Evolutionary conservation across 2,329 filamentous ascomycete species (phyloP), one percentile per base, ranked within the genome.

Genomic region (Chrysosphaeria jannelii): DNA sequence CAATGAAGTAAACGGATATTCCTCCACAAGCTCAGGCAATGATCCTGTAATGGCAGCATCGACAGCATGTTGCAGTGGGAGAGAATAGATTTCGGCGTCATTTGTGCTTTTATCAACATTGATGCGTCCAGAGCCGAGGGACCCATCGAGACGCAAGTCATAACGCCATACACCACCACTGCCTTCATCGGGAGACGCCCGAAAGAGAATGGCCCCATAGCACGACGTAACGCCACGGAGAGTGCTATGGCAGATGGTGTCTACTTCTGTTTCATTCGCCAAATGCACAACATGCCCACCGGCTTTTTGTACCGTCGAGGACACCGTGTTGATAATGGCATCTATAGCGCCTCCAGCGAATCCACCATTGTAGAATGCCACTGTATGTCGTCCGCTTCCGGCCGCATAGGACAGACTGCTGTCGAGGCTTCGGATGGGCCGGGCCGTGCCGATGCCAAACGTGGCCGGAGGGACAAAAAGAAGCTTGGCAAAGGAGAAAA

Each of bases 331-430:
- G 29, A 89, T 75, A 10, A 85, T 63, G 8, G 46, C 46, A 26
- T 71, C 61, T 24, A 89, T 78, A 25, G 66, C 53, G 10, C 72
- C 74, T 7, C 61, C 67, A 0, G 47, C 48, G 24, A 58, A 45
- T 7, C 69, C 70, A 42, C 62, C 76, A 39, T 88, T 69, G 27
- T 89, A 64, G 26, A 91, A 74, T 8, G 66, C 65, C 9, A 90
- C 48, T 23, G 59, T 75, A 33, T 70, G 44, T 30, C 71, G 55
- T 10, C 63, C 61, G 13, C 42, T 41, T 8, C 49, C 49, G 10
- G 45, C 44, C 3, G 65, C 59, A 13, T 46, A 45, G 11, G 42
- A 37, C 15, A 89, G 51, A 2, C 65, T 74, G 30, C 70, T 46
- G 16, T 50, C 36, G 10, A 89, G 52, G 8, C 58, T 55, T 28